Evolutionary conservation across 1,284 basidiomycete genomes (phyloP).

Genomic region (Albatrellus sp.): DNA sequence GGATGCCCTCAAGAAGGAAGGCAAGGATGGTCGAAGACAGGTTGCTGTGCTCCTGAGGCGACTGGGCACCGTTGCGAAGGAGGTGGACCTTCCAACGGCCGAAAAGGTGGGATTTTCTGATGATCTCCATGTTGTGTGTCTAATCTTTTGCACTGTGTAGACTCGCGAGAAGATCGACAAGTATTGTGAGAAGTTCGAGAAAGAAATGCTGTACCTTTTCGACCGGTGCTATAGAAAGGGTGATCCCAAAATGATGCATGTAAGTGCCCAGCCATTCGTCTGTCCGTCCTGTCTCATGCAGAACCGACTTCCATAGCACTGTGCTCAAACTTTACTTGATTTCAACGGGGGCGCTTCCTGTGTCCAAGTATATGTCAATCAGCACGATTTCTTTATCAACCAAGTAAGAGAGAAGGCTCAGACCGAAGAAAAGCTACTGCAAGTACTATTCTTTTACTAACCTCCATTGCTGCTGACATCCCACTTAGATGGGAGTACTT

Average conservation of each 20-base stretch:
- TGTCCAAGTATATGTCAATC: slow-evolving; percentile 98
- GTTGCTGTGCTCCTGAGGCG: slow-evolving; percentile 86
- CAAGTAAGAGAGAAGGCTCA: slow-evolving; percentile 54
- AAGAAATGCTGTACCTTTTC: slow-evolving; percentile 94
- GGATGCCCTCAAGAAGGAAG: slow-evolving; percentile 77
- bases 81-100: slow-evolving; percentile 76
- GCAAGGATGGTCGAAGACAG: slow-evolving; percentile 77
- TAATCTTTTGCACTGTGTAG: slow-evolving; percentile 23
- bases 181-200: slow-evolving; percentile 98
- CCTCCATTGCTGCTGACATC: slow-evolving; percentile 8
- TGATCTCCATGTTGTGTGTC: neutral
- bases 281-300: neutral
- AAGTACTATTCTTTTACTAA: slow-evolving; percentile 17
- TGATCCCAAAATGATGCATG: slow-evolving; percentile 99
- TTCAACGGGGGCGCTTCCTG: slow-evolving; percentile 97
- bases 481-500: slow-evolving; percentile 65
- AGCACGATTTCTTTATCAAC: slow-evolving; percentile 99
- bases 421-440: slow-evolving; percentile 52
- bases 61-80: slow-evolving; percentile 81
- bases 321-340: slow-evolving; percentile 91
- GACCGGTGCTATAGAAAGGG: slow-evolving; percentile 92
- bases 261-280: slow-evolving; percentile 23
- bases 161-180: slow-evolving; percentile 84
- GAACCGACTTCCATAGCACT: slow-evolving; percentile 53
- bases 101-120: slow-evolving; percentile 45